phyloP scores from a whole-genome alignment of 2,329 filamentous ascomycete species.

The Trichoderma hamatum region DNA sequence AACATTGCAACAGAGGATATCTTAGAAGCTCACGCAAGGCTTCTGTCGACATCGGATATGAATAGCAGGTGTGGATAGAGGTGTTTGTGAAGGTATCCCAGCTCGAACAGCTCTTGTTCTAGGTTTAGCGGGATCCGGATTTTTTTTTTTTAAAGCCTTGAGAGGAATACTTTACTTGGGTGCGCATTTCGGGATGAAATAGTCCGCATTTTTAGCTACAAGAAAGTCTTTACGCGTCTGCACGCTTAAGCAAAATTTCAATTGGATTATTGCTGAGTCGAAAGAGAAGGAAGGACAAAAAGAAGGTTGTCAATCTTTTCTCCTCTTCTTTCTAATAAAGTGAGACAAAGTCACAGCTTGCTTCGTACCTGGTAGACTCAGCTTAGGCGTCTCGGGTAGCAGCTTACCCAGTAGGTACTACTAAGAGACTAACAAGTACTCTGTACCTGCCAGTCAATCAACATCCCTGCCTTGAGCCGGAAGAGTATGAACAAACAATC shows the following conservation, averaged over 20 bases:
- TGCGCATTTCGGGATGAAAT: constrained; percentile 3
- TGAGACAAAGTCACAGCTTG: not conserved
- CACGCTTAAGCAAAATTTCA: not conserved
- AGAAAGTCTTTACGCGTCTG: too few relatives aligned
- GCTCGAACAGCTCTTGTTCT: constrained; percentile 2
- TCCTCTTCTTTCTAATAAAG: not conserved
- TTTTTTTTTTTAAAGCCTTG: not conserved
- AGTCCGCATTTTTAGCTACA: not conserved
- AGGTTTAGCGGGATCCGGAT: not conserved
- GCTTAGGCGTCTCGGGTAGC: not conserved
- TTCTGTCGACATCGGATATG: constrained; percentile 20
- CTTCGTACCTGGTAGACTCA: not conserved
- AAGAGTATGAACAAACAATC: not conserved
- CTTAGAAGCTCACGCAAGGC: constrained; percentile 4
- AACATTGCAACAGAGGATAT: constrained; percentile 44
- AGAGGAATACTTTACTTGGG: not conserved
- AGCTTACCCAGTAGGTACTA: not conserved
- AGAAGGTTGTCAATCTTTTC: not conserved
- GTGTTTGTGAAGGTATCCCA: not conserved
- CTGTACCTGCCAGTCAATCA: not conserved
- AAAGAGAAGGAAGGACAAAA: not conserved
- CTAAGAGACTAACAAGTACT: not conserved
- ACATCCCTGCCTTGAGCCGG: not conserved
- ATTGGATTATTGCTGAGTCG: not conserved
- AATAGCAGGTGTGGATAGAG: not conserved